Base-by-base conservation (phyloP, 495 filamentous ascomycete species). In the Trichocladium antarcticum region DNA sequence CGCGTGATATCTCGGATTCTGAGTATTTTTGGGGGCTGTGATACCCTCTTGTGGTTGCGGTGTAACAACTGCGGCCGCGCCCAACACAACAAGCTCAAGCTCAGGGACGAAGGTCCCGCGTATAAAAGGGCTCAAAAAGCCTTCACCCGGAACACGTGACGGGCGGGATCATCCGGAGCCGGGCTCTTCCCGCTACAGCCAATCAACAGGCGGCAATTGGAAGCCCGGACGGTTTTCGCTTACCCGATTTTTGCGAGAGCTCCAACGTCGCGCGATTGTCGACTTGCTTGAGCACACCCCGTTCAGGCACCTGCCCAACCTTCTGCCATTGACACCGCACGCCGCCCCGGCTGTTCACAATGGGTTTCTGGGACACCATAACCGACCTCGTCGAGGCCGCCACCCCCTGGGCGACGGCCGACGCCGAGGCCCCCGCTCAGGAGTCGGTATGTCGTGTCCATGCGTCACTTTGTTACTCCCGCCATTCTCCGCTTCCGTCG, bases 341-440 rank as follows among this genome's bases (percentile, higher is more conserved):
- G 45, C 56, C 56, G 45, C 63, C 53, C 45, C 51, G 56, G 50
- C 53, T 36, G 39, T 51, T 55, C 58, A 67, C 58, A 59, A 78
- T 78, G 74, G 75, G 73, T 65, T 69, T 77, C 68, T 79, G 72
- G 68, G 72, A 77, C 63, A 61, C 64, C 57, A 67, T 74, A 47
- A 65, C 62, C 46, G 74, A 76, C 63, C 63, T 78, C 56, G 60
- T 75, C 57, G 73, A 76, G 62, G 75, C 74, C 40, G 73, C 70
- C 45, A 62, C 66, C 63, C 76, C 76, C 57, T 78, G 74, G 74
- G 62, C 61, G 50, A 67, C 68, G 45, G 74, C 66, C 55, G 73
- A 77, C 62, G 75, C 75, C 45, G 75, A 79, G 59, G 74, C 75
- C 19, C 68, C 71, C 45, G 67, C 67, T 45, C 38, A 58, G 47